Evolutionary conservation across 352 stramenopile species (phyloP).

Genomic region (Phytophthora hybrid): DNA sequence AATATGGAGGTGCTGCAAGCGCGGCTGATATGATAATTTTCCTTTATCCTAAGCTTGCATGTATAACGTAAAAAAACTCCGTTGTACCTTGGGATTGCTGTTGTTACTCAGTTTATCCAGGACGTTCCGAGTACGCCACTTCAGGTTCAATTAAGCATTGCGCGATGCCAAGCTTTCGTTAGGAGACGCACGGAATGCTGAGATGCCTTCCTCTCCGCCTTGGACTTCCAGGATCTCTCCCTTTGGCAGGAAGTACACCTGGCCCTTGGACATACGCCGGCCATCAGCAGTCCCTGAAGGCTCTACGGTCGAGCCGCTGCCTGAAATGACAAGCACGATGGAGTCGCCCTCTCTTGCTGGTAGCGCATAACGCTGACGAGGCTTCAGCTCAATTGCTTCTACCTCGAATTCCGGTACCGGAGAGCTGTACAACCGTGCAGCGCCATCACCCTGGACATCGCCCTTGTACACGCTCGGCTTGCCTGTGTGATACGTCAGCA

Average conservation of each 20-base stretch:
- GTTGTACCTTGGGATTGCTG: conserved; percentile 24
- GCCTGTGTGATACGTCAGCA: conserved; percentile 95
- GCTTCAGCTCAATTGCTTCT: conserved; percentile 58
- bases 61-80: conserved; percentile 39
- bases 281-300: conserved; percentile 30
- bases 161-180: conserved; percentile 55
- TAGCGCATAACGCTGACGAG: conserved; percentile 50
- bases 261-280: conserved; percentile 44
- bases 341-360: conserved; percentile 51
- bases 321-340: conserved; percentile 62
- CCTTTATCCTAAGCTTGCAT: conserved; percentile 12
- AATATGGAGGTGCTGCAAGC: conserved; percentile 17
- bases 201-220: conserved; percentile 44
- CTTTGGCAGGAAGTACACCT: conserved; percentile 65
- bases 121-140: conserved; percentile 12
- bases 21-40: conserved; percentile 27
- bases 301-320: conserved; percentile 40
- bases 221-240: conserved; percentile 52
- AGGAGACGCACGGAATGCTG: conserved; percentile 57
- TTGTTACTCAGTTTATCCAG: conserved; percentile 13
- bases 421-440: conserved; percentile 88
- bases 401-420: conserved; percentile 94
- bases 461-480: conserved; percentile 42
- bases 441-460: conserved; percentile 42
- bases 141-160: conserved; percentile 37